phyloP scores from a whole-genome alignment of 1,284 basidiomycete genomes.

The Trichosporon coremiiforme region DNA sequence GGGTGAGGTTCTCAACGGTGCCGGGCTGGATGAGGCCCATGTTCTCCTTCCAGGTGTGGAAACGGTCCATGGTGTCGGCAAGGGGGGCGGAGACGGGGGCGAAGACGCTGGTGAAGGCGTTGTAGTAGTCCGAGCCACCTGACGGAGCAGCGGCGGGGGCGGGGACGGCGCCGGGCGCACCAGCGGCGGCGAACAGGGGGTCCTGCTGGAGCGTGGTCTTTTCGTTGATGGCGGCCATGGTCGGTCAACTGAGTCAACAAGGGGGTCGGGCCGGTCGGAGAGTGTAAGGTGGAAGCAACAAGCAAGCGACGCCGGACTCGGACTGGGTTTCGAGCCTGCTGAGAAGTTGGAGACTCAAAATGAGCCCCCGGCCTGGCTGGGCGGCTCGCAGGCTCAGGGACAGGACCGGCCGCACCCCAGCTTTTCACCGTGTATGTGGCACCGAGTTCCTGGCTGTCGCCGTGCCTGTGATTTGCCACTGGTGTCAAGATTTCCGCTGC shows the following conservation, averaged over 20 bases:
- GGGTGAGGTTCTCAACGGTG: conserved; percentile 83
- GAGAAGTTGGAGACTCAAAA: conserved; percentile 20
- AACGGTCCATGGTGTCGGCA: conserved; percentile 67
- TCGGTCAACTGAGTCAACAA: conserved; percentile 1
- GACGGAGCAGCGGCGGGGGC: conserved; percentile 7
- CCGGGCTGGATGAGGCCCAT: conserved; percentile 84
- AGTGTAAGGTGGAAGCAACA: neutral
- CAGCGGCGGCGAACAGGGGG: neutral
- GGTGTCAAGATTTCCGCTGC: neutral
- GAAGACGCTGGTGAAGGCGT: conserved; percentile 46
- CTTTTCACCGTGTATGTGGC: conserved; percentile 20
- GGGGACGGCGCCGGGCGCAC: conserved; percentile 13
- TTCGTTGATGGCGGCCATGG: conserved; percentile 27
- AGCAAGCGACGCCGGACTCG: neutral
- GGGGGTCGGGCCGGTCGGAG: neutral
- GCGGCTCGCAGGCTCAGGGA: neutral
- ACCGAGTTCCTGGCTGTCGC: conserved; percentile 1
- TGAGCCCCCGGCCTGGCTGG: neutral
- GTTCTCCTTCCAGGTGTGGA: conserved; percentile 75
- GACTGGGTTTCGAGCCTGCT: neutral
- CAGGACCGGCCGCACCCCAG: neutral
- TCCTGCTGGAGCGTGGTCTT: conserved; percentile 18
- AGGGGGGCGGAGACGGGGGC: conserved; percentile 60
- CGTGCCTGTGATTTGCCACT: conserved; percentile 14
- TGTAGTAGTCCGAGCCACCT: conserved; percentile 23